Percentiles rank a stretch among this genome's conserved stretches.
These are phyloP conservation scores for Blepharisma japonicum DNA, from an alignment of 73 alveolate genomes.

Conservation along the genomic window DNA sequence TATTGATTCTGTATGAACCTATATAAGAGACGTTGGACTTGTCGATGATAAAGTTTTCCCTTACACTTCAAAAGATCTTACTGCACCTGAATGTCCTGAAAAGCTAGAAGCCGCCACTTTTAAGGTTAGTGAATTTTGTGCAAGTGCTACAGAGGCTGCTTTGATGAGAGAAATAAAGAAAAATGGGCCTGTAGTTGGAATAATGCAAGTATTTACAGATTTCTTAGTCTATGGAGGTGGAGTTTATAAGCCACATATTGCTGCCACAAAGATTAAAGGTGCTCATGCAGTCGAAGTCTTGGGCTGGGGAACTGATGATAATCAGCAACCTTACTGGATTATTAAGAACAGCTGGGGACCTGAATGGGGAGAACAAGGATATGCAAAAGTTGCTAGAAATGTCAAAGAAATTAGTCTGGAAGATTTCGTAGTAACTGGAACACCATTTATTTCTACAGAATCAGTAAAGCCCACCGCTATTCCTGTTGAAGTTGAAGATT, in stretches of 20 bases:
- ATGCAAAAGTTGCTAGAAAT: conserved; percentile 68
- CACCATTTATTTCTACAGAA: conserved; percentile 5
- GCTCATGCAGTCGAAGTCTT: conserved; percentile 80
- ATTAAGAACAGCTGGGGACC: conserved; percentile 92
- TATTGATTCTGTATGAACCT: conserved; percentile 57
- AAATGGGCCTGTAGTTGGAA: conserved; percentile 87
- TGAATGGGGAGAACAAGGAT: conserved; percentile 92
- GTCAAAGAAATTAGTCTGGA: conserved; percentile 54
- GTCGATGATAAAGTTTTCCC: conserved; percentile 67
- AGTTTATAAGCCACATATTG: conserved; percentile 76
- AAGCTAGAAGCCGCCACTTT: conserved; percentile 59
- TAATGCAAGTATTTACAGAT: conserved; percentile 78
- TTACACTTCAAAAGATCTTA: conserved; percentile 45
- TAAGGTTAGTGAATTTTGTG: conserved; percentile 69
- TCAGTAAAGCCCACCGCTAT: conserved; percentile 22
- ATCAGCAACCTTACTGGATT: conserved; percentile 82
- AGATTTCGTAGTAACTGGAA: conserved; percentile 41
- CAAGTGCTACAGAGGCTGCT: conserved; percentile 67
- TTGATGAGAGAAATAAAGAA: conserved; percentile 85
- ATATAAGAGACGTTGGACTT: conserved; percentile 57
- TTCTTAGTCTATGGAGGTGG: conserved; percentile 87
- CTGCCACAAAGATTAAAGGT: conserved; percentile 73
- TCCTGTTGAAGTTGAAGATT: conserved; percentile 30
- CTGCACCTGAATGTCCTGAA: conserved; percentile 54
- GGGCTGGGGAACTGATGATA: conserved; percentile 87